Evolutionary conservation across 2,329 filamentous ascomycete genomes (phyloP), one percentile per base, ranked within the genome.

Genomic region (Botrytis tulipae): DNA sequence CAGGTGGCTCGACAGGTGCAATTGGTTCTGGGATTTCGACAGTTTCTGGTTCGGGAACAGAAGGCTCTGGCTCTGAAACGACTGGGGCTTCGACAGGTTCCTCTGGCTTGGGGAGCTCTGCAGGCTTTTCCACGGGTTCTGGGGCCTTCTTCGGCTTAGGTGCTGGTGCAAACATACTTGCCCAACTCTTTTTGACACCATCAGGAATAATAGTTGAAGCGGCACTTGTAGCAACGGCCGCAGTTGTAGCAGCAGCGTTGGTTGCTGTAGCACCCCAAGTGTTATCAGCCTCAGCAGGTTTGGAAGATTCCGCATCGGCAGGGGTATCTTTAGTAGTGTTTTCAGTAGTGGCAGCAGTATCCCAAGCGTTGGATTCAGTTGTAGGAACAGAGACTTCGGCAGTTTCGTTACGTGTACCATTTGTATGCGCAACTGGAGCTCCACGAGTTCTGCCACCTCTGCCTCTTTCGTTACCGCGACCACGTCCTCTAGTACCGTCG

Each of bases 141-240:
- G 87, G 85, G 73, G 87, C 84, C 78, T 86, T 85, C 81, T 86
- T 86, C 75, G 85, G 82, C 67, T 81, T 80, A 57, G 89, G 86
- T 54, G 87, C 85, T 51, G 90, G 85, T 81, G 88, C 88, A 76
- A 94, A 88, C 87, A 94, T 91, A 83, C 91, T 93, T 54, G 92
- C 92, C 92, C 92, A 94, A 40, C 89, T 91, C 84, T 90, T 91
- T 75, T 84, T 83, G 29, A 82, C 80, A 75, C 81, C 78, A 72
- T 83, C 81, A 32, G 82, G 79, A 74, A 82, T 80, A 73, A 82
- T 80, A 72, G 80, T 82, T 48, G 81, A 79, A 57, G 82, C 78
- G 61, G 78, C 78, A 61, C 78, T 76, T 73, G 82, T 81, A 74
- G 82, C 81, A 60, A 84, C 79, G 72, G 82, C 80, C 57, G 80